A percentile compares a stretch with the other conserved stretches of the same genome.
Conservation (phyloP, 768 basidiomycete genomes). For the Pleurotus eryngii region DNA sequence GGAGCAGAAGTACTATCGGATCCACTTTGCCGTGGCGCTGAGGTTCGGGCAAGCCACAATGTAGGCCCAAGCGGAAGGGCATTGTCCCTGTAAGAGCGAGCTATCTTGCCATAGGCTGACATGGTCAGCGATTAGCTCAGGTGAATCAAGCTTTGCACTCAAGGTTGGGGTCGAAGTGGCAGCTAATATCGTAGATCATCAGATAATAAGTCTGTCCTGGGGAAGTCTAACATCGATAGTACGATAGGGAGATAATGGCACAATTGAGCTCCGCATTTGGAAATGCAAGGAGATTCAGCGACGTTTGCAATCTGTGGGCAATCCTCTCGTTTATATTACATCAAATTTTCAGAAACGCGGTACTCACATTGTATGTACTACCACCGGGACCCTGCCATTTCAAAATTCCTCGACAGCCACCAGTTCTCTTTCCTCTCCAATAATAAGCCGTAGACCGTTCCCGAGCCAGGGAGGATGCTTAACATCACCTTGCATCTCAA, state of each 20-base stretch:
- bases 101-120: slow-evolving; percentile 11
- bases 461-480: slow-evolving; percentile 29
- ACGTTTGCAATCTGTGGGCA: too few species aligned
- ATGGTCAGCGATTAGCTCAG: background rate
- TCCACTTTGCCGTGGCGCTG: background rate
- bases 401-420: slow-evolving; percentile 39
- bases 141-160: background rate
- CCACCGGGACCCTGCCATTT: background rate
- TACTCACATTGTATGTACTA: background rate
- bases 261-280: background rate
- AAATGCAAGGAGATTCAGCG: background rate
- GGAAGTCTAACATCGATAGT: background rate
- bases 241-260: background rate
- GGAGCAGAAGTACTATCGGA: background rate
- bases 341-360: background rate
- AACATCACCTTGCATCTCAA: slow-evolving; percentile 4
- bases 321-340: too few species aligned
- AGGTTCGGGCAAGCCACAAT: slow-evolving; percentile 4
- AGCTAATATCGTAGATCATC: background rate
- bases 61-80: slow-evolving; percentile 6
- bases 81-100: background rate
- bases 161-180: background rate
- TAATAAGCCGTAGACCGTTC: slow-evolving; percentile 46
- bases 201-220: background rate
- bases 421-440: slow-evolving; percentile 54